These are phyloP conservation scores for Boletus tomentosulus DNA, from an alignment of 768 basidiomycete species.

Conservation along the genomic window DNA sequence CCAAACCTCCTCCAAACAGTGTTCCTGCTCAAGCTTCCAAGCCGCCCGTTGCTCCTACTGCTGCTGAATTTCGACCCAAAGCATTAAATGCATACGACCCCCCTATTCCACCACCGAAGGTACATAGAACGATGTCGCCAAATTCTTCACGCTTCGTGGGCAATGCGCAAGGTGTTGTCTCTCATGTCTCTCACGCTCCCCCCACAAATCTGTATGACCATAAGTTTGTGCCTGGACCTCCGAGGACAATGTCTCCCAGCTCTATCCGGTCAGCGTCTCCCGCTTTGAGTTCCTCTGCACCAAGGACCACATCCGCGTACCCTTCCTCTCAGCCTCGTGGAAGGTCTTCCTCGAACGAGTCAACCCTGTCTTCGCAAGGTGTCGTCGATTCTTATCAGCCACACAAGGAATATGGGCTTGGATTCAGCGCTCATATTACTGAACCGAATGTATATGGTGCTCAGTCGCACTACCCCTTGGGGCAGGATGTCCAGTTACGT, in stretches of 20 bases:
- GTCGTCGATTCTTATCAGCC: conserved; percentile 12
- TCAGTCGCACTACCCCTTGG: conserved; percentile 16
- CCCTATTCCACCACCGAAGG: conserved; percentile 54
- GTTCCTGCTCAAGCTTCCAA: conserved; percentile 28
- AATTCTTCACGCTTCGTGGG: conserved; percentile 21
- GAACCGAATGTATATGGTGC: conserved; percentile 16
- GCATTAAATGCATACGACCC: conserved; percentile 73
- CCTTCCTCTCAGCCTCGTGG: conserved; percentile 25
- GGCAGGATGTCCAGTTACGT: conserved; percentile 28
- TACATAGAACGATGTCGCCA: conserved; percentile 25
- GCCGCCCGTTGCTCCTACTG: conserved; percentile 34
- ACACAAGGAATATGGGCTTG: conserved; percentile 29
- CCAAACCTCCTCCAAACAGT: conserved; percentile 19
- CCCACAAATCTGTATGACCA: conserved; percentile 18
- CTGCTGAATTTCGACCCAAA: conserved; percentile 57
- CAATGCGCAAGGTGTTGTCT: conserved; percentile 11
- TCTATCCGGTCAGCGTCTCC: conserved; percentile 23
- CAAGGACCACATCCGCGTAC: conserved; percentile 17
- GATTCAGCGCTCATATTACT: conserved; percentile 13
- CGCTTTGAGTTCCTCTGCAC: conserved; percentile 35
- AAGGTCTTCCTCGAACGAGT: conserved; percentile 45
- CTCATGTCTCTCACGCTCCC: conserved; percentile 10
- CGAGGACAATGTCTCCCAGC: conserved; percentile 31
- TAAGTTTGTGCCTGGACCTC: conserved; percentile 14
- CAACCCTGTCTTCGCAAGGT: conserved; percentile 34